These are phyloP conservation scores for Phytophthora pinifolia DNA, from an alignment of 352 stramenopile species.

Conservation along the genomic window DNA sequence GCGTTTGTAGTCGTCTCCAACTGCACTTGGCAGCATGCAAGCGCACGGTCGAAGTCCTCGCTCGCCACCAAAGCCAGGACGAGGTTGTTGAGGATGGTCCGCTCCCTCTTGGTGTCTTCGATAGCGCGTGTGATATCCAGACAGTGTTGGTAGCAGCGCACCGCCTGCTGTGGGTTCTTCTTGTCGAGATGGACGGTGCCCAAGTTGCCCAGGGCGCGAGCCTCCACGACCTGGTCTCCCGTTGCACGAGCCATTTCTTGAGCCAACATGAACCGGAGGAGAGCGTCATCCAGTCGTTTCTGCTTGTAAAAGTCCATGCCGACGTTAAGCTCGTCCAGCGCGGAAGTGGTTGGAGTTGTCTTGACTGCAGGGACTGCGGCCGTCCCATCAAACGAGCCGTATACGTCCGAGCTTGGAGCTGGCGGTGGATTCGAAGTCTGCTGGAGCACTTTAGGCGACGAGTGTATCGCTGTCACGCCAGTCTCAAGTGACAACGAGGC, in stretches of 20 bases:
- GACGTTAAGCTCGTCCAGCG: conserved; percentile 67
- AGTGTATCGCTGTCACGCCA: background rate
- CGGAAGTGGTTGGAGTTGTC: conserved; percentile 32
- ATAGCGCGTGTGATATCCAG: conserved; percentile 74
- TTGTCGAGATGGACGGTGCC: conserved; percentile 78
- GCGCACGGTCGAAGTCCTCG: conserved; percentile 55
- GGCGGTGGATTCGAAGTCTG: conserved; percentile 1
- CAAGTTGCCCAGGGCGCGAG: conserved; percentile 72
- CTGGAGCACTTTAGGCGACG: conserved; percentile 1
- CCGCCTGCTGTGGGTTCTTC: conserved; percentile 64
- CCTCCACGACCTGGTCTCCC: conserved; percentile 64
- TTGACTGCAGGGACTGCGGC: conserved; percentile 2
- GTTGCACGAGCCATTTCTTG: conserved; percentile 50
- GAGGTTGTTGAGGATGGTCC: conserved; percentile 84
- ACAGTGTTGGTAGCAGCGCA: conserved; percentile 76
- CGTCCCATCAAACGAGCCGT: conserved; percentile 24
- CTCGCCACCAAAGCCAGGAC: conserved; percentile 72
- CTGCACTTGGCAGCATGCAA: conserved; percentile 68
- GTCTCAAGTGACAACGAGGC: conserved; percentile 23
- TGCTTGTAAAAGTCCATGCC: conserved; percentile 81
- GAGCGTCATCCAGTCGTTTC: conserved; percentile 59
- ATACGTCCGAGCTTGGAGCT: conserved; percentile 26
- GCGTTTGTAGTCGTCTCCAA: conserved; percentile 66
- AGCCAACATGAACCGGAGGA: conserved; percentile 65
- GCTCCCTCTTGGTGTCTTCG: conserved; percentile 73